Base-by-base conservation (phyloP, 192 early-diverging fungal species). In the Backusella circina region DNA sequence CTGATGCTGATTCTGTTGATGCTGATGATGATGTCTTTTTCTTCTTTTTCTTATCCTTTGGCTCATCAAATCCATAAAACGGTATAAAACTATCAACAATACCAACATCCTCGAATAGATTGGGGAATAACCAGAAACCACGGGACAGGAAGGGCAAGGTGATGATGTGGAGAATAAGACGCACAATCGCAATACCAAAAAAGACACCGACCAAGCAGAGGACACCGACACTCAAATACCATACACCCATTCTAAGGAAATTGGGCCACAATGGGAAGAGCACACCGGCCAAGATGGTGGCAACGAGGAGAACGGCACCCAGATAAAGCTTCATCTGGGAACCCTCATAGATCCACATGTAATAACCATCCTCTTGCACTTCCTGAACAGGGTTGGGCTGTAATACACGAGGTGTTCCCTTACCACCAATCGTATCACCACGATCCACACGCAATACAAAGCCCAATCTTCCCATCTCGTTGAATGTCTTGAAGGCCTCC, bases 221-320 rank as follows among this genome's bases (percentile, higher is more conserved):
- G 18, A 94, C 85, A 50, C 89, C 89, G 71, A 96, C 88, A 61
- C 91, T 93, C 36, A 97, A 80, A 79, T 99, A 99, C 90, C 95
- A 97, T 18, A 95, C 96, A 75, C 93, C 93, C 57, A 90, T 83
- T 30, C 95, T 85, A 67, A 99, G 84, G 47, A 86, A 79, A 10
- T 90, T 82, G 2, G 97, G 97, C 97, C 97, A 99, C 36, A 98
- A 87, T 36, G 96, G 98, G 88, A 99, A 99, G 91, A 99, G 91
- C 74, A 99, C 98, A 70, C 94, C 96, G 1, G 94, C 94, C 77
- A 99, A 88, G 35, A 95, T 91, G 23, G 95, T 84, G 6, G 86
- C 80, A 44, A 99, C 83, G 21, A 99, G 82, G 30, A 88, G 92
- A 33, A 87, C 86, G 8, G 94, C 96, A 65, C 95, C 91, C 69